A percentile compares a stretch with the other conserved stretches of the same genome.
Conservation (phyloP, 768 basidiomycete species). For the Tricholoma sp. region DNA sequence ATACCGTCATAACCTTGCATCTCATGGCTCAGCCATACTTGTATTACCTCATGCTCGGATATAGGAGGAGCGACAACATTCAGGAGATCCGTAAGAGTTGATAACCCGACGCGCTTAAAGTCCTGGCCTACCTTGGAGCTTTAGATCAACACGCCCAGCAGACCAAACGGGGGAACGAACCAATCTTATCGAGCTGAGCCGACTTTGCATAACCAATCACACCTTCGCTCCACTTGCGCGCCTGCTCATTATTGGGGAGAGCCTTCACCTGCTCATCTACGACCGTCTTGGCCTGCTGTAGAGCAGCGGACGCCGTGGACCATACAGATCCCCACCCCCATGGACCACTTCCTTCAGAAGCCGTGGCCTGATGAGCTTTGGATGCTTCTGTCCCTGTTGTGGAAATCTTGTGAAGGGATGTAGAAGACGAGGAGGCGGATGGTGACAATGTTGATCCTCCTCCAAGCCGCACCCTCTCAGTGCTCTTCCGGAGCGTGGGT, state of each 20-base stretch:
- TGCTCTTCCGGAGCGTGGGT: conserved; percentile 68
- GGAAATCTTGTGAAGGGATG: conserved; percentile 29
- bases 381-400: conserved; percentile 22
- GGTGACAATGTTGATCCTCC: conserved; percentile 34
- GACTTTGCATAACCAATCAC: conserved; percentile 84
- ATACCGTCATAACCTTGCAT: conserved; percentile 97
- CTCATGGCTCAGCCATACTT: conserved; percentile 93
- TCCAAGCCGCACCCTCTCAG: conserved; percentile 69
- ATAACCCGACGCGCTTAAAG: conserved; percentile 81
- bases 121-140: conserved; percentile 64
- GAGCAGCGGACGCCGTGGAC: conserved; percentile 78
- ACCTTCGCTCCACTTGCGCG: conserved; percentile 83
- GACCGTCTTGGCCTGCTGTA: conserved; percentile 81
- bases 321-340: conserved; percentile 92
- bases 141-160: neutral
- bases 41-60: conserved; percentile 95
- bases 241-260: conserved; percentile 80
- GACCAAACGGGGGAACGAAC: conserved; percentile 36
- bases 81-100: conserved; percentile 85
- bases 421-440: conserved; percentile 40
- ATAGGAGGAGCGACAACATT: conserved; percentile 98
- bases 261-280: conserved; percentile 94
- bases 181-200: conserved; percentile 85
- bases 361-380: conserved; percentile 15
- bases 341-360: conserved; percentile 24